phyloP scores from a whole-genome alignment of 768 basidiomycete species.

The Boletus coccyginus region DNA sequence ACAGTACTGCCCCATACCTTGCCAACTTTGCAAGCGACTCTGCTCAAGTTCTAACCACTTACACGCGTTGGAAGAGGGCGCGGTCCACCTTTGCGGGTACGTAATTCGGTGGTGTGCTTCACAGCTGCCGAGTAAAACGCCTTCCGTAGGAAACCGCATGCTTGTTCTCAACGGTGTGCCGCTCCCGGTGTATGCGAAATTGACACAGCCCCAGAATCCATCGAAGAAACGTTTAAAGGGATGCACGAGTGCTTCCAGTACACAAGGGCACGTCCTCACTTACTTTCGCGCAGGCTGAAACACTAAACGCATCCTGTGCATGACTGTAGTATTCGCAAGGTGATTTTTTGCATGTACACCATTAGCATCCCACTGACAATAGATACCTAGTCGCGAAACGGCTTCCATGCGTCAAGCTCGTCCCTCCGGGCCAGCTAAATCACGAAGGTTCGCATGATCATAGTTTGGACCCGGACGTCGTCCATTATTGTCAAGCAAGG shows the following conservation, averaged over 20 bases:
- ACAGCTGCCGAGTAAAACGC: conserved; percentile 4
- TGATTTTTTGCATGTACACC: conserved; percentile 8
- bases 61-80: conserved; percentile 42
- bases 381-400: conserved; percentile 42
- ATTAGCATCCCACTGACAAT: neutral
- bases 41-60: conserved; percentile 49
- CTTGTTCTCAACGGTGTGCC: conserved; percentile 44
- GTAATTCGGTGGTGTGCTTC: conserved; percentile 3
- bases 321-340: conserved; percentile 51
- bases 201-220: conserved; percentile 51
- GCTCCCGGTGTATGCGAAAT: conserved; percentile 55
- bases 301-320: neutral
- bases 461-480: conserved; percentile 37
- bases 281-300: neutral
- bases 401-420: conserved; percentile 45
- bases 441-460: conserved; percentile 53
- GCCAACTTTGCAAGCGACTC: conserved; percentile 53
- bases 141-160: conserved; percentile 43
- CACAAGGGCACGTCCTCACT: conserved; percentile 45
- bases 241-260: conserved; percentile 59
- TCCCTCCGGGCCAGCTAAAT: conserved; percentile 39
- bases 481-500: conserved; percentile 55
- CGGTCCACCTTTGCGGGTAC: conserved; percentile 59
- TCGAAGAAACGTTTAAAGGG: conserved; percentile 61
- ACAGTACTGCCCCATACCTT: conserved; percentile 50